Conservation (phyloP, 371 early-diverging fungal species). For the Circinella minor region DNA sequence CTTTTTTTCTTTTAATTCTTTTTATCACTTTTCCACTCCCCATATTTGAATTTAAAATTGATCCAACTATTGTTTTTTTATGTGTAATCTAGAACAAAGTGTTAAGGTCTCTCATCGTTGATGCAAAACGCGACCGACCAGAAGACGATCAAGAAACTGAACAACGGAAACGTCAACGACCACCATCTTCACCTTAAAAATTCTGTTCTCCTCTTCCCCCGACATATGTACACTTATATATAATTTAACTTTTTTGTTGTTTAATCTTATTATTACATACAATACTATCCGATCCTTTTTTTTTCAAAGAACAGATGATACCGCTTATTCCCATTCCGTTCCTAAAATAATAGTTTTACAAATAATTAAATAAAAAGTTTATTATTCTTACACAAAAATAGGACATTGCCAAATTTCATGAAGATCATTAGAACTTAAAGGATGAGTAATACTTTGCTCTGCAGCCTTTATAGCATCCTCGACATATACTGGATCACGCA, state of each 20-base stretch:
- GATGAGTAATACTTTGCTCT: slow-evolving; percentile 8
- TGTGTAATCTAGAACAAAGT: slow-evolving; percentile 25
- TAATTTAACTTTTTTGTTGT: too few relatives aligned
- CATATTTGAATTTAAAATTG: slow-evolving; percentile 1
- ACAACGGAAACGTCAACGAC: neutral
- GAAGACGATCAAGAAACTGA: neutral
- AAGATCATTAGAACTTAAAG: slow-evolving; percentile 29
- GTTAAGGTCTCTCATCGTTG: slow-evolving; percentile 26
- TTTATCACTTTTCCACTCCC: neutral
- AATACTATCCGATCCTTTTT: too few relatives aligned
- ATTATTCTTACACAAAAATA: slow-evolving; percentile 20
- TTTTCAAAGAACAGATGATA: too few relatives aligned
- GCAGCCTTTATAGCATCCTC: slow-evolving; percentile 58
- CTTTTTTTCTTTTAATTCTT: neutral
- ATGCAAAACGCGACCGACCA: slow-evolving; percentile 9
- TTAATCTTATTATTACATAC: too few relatives aligned
- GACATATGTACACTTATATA: too few relatives aligned
- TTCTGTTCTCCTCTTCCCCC: too few relatives aligned
- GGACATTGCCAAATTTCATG: slow-evolving; percentile 44
- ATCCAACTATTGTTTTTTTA: neutral
- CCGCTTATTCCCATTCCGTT: neutral
- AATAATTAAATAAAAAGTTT: neutral
- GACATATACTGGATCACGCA: slow-evolving; percentile 68
- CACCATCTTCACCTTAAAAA: neutral
- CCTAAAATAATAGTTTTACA: neutral